Percentiles rank a stretch among this genome's conserved stretches.
Evolutionary conservation across 331 rosid genomes (phyloP).

Genomic region (Malus hybrid): DNA sequence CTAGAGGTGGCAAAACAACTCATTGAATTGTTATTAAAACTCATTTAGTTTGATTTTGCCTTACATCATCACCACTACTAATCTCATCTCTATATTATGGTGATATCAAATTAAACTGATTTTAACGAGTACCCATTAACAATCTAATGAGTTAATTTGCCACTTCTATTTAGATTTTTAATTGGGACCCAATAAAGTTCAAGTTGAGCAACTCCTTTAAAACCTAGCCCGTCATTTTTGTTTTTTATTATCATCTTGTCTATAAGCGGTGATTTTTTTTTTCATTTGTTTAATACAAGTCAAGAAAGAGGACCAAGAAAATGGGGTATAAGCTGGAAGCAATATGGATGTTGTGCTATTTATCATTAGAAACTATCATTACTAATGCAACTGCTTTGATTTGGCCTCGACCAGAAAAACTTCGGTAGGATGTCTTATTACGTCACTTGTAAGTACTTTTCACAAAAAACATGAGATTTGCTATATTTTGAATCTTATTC

Average conservation of each 20-base stretch:
- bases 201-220: neutral
- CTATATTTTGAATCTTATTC: neutral
- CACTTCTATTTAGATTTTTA: neutral
- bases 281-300: neutral
- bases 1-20: neutral
- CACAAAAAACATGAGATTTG: no score
- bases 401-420: neutral
- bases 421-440: neutral
- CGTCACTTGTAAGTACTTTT: no score
- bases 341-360: slow-evolving; percentile 10
- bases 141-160: no score
- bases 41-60: no score
- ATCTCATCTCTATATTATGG: no score
- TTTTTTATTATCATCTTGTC: neutral
- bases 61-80: no score
- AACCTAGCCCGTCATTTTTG: neutral
- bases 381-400: slow-evolving; percentile 3
- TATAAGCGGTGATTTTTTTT: no score
- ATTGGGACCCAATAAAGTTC: slow-evolving; percentile 8
- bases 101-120: no score
- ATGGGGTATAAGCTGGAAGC: slow-evolving; percentile 17
- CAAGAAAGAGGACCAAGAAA: slow-evolving; percentile 8
- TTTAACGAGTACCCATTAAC: no score
- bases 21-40: no score
- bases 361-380: slow-evolving; percentile 28